phyloP scores from a whole-genome alignment of 768 basidiomycete species.

The Rhodocollybia butyracea region DNA sequence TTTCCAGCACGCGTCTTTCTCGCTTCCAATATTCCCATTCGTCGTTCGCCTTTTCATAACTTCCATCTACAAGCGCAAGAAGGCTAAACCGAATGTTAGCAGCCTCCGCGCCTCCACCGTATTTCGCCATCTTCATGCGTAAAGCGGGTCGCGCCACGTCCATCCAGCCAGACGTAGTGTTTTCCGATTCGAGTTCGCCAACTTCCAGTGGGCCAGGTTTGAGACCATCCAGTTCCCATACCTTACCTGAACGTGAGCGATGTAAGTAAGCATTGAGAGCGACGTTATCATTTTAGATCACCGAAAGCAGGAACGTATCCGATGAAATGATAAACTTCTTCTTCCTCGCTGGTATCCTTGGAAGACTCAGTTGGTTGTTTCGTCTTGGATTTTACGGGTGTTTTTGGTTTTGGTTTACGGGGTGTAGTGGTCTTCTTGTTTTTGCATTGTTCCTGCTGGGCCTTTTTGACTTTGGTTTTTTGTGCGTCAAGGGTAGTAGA shows the following conservation, averaged over 20 bases:
- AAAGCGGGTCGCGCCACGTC: slow-evolving; percentile 59
- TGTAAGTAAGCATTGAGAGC: too few species aligned
- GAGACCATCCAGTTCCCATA: slow-evolving; percentile 71
- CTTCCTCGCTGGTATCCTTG: slow-evolving; percentile 24
- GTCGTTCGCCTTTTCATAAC: slow-evolving; percentile 46
- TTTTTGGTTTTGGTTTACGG: slow-evolving; percentile 14
- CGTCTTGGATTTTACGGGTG: slow-evolving; percentile 6
- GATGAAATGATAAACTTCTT: slow-evolving; percentile 62
- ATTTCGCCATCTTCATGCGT: slow-evolving; percentile 58
- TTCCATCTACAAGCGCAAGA: slow-evolving; percentile 55
- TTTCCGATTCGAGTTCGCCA: slow-evolving; percentile 40
- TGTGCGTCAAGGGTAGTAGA: slow-evolving; percentile 39
- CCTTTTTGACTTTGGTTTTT: slow-evolving; percentile 7
- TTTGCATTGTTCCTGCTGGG: slow-evolving; percentile 9
- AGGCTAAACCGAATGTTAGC: slow-evolving; percentile 56
- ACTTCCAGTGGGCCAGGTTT: slow-evolving; percentile 62
- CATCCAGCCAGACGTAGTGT: slow-evolving; percentile 42
- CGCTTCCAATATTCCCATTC: slow-evolving; percentile 50
- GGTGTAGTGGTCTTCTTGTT: slow-evolving; percentile 38
- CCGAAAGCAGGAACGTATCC: slow-evolving; percentile 60
- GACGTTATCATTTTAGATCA: too few species aligned
- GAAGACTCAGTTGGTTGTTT: slow-evolving; percentile 19
- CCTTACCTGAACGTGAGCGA: too few species aligned
- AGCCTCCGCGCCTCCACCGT: slow-evolving; percentile 40
- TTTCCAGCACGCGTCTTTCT: slow-evolving; percentile 43